A percentile compares a stretch with the other conserved stretches of the same genome.
Evolutionary conservation across 108 stramenopile species (phyloP).

Genomic region (Skeletonema marinoi): DNA sequence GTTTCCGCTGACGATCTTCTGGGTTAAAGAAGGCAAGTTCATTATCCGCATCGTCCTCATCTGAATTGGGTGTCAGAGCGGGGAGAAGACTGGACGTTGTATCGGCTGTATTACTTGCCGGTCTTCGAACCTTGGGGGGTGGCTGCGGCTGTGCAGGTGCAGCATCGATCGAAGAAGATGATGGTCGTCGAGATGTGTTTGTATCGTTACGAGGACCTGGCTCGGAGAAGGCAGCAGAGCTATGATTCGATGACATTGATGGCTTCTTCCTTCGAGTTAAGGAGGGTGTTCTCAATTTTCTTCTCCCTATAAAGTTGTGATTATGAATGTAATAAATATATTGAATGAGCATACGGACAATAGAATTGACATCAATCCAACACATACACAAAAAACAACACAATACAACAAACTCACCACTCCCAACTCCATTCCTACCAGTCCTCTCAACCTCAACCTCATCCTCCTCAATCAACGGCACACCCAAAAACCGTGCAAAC

Average conservation of each 20-base stretch:
- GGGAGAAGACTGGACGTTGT: constrained; percentile 23
- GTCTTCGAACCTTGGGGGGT: background rate
- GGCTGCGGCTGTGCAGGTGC: background rate
- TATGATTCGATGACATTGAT: constrained; percentile 2
- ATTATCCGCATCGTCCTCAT: constrained; percentile 30
- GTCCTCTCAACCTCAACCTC: background rate
- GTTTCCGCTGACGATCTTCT: constrained; percentile 11
- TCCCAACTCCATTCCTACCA: constrained; percentile 2
- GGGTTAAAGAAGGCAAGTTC: constrained; percentile 36
- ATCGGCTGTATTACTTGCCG: background rate
- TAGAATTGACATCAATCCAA: background rate
- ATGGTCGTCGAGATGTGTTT: constrained; percentile 10
- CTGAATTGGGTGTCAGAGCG: constrained; percentile 39
- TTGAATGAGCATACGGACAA: background rate
- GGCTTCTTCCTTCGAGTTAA: constrained; percentile 27
- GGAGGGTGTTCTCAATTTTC: constrained; percentile 42
- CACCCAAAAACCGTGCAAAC: constrained; percentile 74
- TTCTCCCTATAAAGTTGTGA: constrained; percentile 7
- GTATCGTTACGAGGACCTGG: constrained; percentile 8
- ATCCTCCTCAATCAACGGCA: constrained; percentile 61
- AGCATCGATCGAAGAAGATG: constrained; percentile 16
- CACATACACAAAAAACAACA: background rate
- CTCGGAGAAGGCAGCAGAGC: constrained; percentile 36
- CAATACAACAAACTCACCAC: background rate
- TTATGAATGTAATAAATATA: background rate